Conservation (phyloP, 345 rosid species). For the Populus davidiana region DNA sequence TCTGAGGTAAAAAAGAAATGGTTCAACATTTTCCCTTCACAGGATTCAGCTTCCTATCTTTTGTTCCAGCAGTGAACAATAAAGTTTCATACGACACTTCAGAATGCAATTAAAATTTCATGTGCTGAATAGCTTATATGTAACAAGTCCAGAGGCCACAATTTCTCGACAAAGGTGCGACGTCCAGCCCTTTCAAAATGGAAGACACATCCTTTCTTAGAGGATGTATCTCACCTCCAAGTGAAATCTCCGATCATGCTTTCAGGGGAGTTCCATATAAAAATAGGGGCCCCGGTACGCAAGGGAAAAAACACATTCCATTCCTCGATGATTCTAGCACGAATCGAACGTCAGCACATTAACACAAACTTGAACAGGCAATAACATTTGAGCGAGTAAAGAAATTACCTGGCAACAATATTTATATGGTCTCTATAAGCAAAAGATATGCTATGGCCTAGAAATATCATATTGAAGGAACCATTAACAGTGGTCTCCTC, state of each 20-base stretch:
- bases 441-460: conserved; percentile 77
- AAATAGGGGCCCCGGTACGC: conserved; percentile 10
- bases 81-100: background rate
- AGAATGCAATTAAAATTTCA: background rate
- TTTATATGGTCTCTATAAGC: conserved; percentile 91
- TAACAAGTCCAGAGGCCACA: background rate
- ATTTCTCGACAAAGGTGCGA: background rate
- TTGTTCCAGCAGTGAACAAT: background rate
- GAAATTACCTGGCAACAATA: conserved; percentile 67
- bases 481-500: conserved; percentile 82
- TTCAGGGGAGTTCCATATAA: background rate
- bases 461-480: conserved; percentile 84
- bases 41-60: background rate
- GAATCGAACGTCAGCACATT: background rate
- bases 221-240: background rate
- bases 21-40: background rate
- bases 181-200: background rate
- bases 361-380: background rate
- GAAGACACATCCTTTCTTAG: background rate
- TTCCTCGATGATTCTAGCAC: conserved; percentile 4
- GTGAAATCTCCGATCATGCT: background rate
- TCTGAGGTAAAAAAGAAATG: background rate
- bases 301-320: background rate
- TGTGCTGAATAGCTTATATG: background rate
- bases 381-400: background rate